phyloP scores from a whole-genome alignment of 2,329 filamentous ascomycete species.

The Beauveria brongniartii region DNA sequence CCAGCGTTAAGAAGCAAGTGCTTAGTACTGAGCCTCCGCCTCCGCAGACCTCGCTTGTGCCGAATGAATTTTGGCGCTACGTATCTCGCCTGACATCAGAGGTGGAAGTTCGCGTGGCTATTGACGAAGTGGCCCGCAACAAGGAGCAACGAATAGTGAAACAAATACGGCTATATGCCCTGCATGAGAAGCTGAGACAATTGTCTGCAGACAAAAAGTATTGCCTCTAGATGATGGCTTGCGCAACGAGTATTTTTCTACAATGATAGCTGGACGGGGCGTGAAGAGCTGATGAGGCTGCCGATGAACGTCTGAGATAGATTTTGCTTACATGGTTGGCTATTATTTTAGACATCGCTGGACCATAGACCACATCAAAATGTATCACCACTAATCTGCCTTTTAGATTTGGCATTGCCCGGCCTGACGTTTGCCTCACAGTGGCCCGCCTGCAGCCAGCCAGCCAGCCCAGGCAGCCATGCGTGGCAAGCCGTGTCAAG shows the following conservation, averaged over 20 bases:
- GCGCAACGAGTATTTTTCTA: background rate
- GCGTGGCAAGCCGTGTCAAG: constrained; percentile 2
- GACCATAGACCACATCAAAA: background rate
- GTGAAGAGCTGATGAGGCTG: background rate
- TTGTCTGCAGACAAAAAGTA: constrained; percentile 10
- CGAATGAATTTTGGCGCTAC: constrained; percentile 3
- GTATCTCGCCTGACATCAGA: constrained; percentile 49
- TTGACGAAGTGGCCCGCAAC: constrained; percentile 46
- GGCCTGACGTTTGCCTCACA: constrained; percentile 3
- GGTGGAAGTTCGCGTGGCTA: constrained; percentile 54
- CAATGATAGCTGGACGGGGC: background rate
- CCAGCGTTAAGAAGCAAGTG: background rate
- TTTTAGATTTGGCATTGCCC: background rate
- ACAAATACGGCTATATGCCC: constrained; percentile 15
- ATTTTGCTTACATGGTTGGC: background rate
- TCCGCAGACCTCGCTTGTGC: background rate
- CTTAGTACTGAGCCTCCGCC: background rate
- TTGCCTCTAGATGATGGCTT: constrained; percentile 1
- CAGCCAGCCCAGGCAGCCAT: constrained; percentile 6
- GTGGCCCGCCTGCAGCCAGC: constrained; percentile 6
- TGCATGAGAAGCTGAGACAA: constrained; percentile 17
- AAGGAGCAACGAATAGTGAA: constrained; percentile 17
- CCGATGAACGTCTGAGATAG: background rate
- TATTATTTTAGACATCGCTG: background rate
- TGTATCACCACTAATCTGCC: background rate